These are phyloP conservation scores for Fagopyrum homotropicum DNA, from an alignment of 148 eudicot species.

Conservation along the genomic window DNA sequence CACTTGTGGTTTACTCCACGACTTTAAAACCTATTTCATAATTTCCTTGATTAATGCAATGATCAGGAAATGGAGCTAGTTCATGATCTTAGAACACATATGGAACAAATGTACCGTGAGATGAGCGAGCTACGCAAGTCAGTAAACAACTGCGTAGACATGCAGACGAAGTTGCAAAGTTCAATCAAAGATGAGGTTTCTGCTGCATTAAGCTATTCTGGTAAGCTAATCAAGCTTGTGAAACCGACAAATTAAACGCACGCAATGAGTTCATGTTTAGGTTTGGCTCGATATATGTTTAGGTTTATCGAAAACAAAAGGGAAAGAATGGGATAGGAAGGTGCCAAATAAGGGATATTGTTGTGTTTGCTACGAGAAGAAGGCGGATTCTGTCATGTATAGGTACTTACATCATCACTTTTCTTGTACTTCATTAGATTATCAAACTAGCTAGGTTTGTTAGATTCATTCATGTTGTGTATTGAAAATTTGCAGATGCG, in stretches of 20 bases:
- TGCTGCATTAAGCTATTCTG: constrained; percentile 22
- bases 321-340: constrained; percentile 11
- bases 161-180: constrained; percentile 41
- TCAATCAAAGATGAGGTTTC: constrained; percentile 35
- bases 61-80: constrained; percentile 67
- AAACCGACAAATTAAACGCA: no score
- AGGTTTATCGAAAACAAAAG: constrained; percentile 10
- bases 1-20: no score
- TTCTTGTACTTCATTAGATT: no score
- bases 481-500: constrained; percentile 46
- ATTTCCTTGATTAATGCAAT: no score
- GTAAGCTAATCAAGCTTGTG: constrained; percentile 19
- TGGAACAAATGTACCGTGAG: constrained; percentile 66
- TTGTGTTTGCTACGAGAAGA: constrained; percentile 50
- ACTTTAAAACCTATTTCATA: no score
- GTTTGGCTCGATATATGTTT: not conserved
- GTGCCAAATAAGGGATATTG: constrained; percentile 36
- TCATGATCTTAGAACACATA: constrained; percentile 53
- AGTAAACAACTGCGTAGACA: constrained; percentile 49
- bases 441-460: no score
- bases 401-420: constrained; percentile 32
- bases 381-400: constrained; percentile 66
- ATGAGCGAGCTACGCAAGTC: constrained; percentile 55
- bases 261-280: no score
- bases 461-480: no score